phyloP scores from a whole-genome alignment of 345 rosid species.

The Nephelium lappaceum region DNA sequence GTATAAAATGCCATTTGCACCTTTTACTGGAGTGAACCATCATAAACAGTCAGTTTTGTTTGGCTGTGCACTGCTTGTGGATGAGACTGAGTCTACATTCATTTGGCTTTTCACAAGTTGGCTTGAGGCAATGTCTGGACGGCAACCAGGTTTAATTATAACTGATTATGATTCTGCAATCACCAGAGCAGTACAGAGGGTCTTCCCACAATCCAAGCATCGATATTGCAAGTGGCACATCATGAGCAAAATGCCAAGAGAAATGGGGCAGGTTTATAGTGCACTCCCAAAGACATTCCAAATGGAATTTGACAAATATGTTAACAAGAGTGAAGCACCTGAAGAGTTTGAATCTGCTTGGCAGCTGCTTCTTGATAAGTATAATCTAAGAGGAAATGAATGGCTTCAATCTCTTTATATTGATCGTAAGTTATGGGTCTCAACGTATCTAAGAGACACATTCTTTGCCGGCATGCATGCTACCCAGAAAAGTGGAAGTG shows the following conservation, averaged over 20 bases:
- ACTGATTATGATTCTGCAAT: constrained; percentile 36
- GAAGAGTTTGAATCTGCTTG: constrained; percentile 41
- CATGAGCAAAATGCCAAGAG: constrained; percentile 34
- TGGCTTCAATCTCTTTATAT: constrained; percentile 40
- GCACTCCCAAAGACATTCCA: constrained; percentile 33
- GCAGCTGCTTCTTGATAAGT: constrained; percentile 39
- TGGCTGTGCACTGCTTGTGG: constrained; percentile 38
- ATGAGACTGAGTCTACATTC: constrained; percentile 36
- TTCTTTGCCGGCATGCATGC: constrained; percentile 38
- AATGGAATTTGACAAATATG: constrained; percentile 30
- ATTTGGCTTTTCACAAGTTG: constrained; percentile 40
- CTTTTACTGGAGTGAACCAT: constrained; percentile 39
- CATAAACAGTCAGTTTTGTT: constrained; percentile 38
- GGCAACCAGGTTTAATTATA: constrained; percentile 30
- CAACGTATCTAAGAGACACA: constrained; percentile 28
- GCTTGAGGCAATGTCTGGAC: constrained; percentile 37
- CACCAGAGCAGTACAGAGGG: constrained; percentile 29
- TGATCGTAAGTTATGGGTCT: constrained; percentile 33
- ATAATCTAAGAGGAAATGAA: constrained; percentile 32
- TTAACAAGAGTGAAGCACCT: constrained; percentile 30
- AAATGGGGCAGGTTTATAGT: constrained; percentile 27
- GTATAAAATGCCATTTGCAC: constrained; percentile 38
- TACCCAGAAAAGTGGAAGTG: constrained; percentile 24
- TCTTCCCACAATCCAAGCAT: constrained; percentile 28
- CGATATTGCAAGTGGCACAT: constrained; percentile 39